Base-by-base conservation (phyloP, 768 basidiomycete genomes). In the Rhizopogon vulgaris region DNA sequence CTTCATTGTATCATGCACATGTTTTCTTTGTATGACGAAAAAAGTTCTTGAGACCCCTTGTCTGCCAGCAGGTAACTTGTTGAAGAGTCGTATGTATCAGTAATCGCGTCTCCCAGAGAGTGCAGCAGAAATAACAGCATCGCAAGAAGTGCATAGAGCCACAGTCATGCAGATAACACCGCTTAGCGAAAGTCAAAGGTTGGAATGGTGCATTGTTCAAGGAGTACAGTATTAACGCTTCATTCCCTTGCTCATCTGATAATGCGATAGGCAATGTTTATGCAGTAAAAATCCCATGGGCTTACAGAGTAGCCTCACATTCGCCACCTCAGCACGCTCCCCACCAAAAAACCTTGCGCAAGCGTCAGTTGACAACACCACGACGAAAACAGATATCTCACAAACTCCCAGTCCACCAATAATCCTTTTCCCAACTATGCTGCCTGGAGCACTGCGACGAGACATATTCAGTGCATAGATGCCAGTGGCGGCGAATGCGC, bases 401-500 rank as follows among this genome's bases (percentile, higher is more conserved):
- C 85, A 79, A 53, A 85, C 60, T 10, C 87, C 87, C 3, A 87
- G 55, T 3, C 79, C 82, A 4, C 74, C 82, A 59, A 87, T 72
- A 48, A 85, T 70, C 37, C 74, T 71, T 63, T 86, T 88, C 52
- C 85, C 84, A 25, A 74, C 61, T 4, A 74, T 65, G 2, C 78
- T 80, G 5, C 86, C 85, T 7, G 81, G 84, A 10, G 83, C 83
- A 39, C 73, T 72, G 24, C 76, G 73, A 42, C 87, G 80, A 25
- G 85, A 78, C 71, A 79, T 76, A 63, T 77, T 75, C 25, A 90
- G 66, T 2, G 87, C 85, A 61, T 90, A 88, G 24, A 82, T 55
- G 5, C 88, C 87, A 4, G 81, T 76, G 4, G 76, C 76, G 18
- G 75, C 79, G 5, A 89, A 75, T 2, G 83, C 80, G 28, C 72